Base-by-base conservation (phyloP, 768 basidiomycete genomes). In the Pluteus cervinus region DNA sequence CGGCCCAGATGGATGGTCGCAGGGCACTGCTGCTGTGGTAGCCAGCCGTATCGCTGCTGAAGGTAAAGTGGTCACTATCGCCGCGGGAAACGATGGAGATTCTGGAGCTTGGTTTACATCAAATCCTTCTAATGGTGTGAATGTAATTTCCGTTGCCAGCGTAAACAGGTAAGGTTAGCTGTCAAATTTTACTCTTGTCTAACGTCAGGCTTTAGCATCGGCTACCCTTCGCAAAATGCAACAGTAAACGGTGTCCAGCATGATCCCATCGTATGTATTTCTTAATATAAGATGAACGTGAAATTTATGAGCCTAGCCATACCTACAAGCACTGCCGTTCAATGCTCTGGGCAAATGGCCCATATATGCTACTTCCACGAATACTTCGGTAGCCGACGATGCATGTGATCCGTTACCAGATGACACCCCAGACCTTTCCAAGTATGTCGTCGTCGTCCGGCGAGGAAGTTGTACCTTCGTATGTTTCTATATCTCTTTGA, bases 161-260 rank as follows among this genome's bases (percentile, higher is more conserved):
- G 41, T 61, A 9, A 57, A 65, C 43, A 65, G 63, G 41, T 42
- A 12, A 14, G 41, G 37, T 15, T 28, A 9, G 9, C 26, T 14
- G 14, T 14, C 14, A 9, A 28, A 28, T 28, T 28, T 28, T 28
- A 28, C 21, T 14, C 24, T 25, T 23, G n/a, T n/a, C n/a, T n/a
- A n/a, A n/a, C n/a, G 29, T 9, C 36, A 5, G 17, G 16, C 10
- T 15, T 21, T 39, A 75, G 70, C 57, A 72, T 72, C 15, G 66
- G 73, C 29, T 68, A 75, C 35, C 74, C 77, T 5, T 58, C 77
- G 5, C 78, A 79, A 50, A 69, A 67, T 29, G 73, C 75, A 7
- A 73, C 68, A 4, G 61, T 80, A 1, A 57, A 63, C 16, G 73
- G 75, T 5, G 69, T 69, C 26, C 40, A 53, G 1, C 66, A 76